phyloP scores from a whole-genome alignment of 2,329 filamentous ascomycete genomes.

The Neopestalotiopsis clavispora region DNA sequence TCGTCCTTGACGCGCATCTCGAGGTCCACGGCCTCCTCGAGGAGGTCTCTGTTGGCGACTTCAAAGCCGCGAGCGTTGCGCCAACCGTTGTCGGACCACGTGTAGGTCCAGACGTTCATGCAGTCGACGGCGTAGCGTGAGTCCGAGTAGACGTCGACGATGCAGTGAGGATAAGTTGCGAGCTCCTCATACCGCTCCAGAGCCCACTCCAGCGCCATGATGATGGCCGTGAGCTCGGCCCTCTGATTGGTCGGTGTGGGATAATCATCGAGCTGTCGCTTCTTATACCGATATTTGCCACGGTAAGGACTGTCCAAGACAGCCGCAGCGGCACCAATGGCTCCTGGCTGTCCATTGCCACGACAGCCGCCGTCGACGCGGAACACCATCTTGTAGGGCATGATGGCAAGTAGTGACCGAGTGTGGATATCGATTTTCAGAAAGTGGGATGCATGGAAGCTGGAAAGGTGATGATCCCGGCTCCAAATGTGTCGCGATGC shows the following conservation, averaged over 20 bases:
- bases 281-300: neutral
- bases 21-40: conserved; percentile 18
- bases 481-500: too few species aligned
- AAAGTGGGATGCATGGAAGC: neutral
- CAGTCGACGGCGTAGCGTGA: conserved; percentile 29
- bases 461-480: neutral
- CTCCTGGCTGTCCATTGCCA: neutral
- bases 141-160: conserved; percentile 29
- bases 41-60: conserved; percentile 29
- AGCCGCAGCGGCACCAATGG: neutral
- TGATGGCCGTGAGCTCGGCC: conserved; percentile 14
- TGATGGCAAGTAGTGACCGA: neutral
- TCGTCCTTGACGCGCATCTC: neutral
- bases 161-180: conserved; percentile 19
- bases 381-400: conserved; percentile 7
- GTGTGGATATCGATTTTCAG: neutral
- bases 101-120: conserved; percentile 27
- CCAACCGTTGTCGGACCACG: conserved; percentile 30
- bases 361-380: conserved; percentile 5
- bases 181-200: conserved; percentile 30
- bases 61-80: conserved; percentile 22
- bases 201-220: conserved; percentile 19
- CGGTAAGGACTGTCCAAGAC: neutral
- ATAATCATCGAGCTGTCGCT: neutral
- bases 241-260: conserved; percentile 20